These are phyloP conservation scores for Ogataea chonburiensis DNA, from an alignment of 805 yeast genomes.

Conservation along the genomic window DNA sequence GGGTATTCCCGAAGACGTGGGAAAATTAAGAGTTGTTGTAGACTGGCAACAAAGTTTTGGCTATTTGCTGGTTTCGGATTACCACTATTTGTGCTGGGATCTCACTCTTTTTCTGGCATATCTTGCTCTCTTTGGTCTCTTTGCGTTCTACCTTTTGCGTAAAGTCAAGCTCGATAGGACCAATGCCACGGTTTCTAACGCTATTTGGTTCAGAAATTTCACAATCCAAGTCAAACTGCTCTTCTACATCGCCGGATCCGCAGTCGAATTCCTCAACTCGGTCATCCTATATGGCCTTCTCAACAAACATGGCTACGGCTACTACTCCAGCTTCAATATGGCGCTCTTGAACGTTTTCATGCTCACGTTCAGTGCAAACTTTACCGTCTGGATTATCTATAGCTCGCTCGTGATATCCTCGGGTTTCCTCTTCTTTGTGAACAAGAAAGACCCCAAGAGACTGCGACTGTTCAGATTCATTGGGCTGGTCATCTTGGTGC, in stretches of 20 bases:
- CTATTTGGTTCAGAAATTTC: conserved; percentile 21
- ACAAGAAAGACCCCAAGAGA: conserved; percentile 18
- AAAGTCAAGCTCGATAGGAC: conserved; percentile 18
- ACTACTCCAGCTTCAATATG: conserved; percentile 18
- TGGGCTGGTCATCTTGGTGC: conserved; percentile 23
- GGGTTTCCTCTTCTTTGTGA: conserved; percentile 27
- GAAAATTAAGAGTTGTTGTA: conserved; percentile 18
- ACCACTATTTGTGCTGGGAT: conserved; percentile 25
- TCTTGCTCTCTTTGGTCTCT: conserved; percentile 13
- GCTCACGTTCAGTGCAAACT: conserved; percentile 24
- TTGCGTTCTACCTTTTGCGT: conserved; percentile 17
- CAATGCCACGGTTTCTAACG: conserved; percentile 21
- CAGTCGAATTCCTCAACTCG: conserved; percentile 21
- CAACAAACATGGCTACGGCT: conserved; percentile 30
- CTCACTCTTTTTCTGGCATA: conserved; percentile 26
- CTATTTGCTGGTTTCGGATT: conserved; percentile 30
- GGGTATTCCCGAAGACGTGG: conserved; percentile 13
- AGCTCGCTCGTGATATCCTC: conserved; percentile 31
- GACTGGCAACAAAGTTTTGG: conserved; percentile 37
- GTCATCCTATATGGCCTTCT: conserved; percentile 18
- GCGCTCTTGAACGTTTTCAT: conserved; percentile 24
- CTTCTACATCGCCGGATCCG: conserved; percentile 19
- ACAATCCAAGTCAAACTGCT: conserved; percentile 30
- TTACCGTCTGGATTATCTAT: conserved; percentile 34
- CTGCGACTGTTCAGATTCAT: conserved; percentile 20